Conservation (phyloP, 805 yeast species). For the Lipomyces lipofer region DNA sequence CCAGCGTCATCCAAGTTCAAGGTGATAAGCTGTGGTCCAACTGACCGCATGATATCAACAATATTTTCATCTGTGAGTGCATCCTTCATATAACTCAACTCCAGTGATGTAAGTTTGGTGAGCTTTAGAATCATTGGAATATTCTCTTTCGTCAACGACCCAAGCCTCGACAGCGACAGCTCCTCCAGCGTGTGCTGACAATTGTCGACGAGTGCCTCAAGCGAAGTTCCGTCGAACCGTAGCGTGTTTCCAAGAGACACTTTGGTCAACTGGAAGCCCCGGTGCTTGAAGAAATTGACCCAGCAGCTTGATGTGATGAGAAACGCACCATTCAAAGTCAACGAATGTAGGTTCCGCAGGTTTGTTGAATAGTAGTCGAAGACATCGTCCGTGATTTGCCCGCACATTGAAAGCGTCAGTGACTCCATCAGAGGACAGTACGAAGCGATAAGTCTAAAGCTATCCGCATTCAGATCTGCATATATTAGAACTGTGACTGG, state of each 20-base stretch:
- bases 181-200: slow-evolving; percentile 53
- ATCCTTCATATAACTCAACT: slow-evolving; percentile 65
- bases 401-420: slow-evolving; percentile 85
- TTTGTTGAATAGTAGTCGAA: slow-evolving; percentile 62
- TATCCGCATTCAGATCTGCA: slow-evolving; percentile 52
- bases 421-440: slow-evolving; percentile 71
- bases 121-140: slow-evolving; percentile 59
- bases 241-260: slow-evolving; percentile 81
- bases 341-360: slow-evolving; percentile 52
- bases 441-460: slow-evolving; percentile 69
- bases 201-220: slow-evolving; percentile 60
- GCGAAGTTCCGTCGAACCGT: slow-evolving; percentile 67
- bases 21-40: slow-evolving; percentile 59
- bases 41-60: slow-evolving; percentile 50
- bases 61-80: slow-evolving; percentile 44
- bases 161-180: slow-evolving; percentile 66
- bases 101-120: slow-evolving; percentile 48
- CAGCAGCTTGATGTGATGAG: slow-evolving; percentile 73
- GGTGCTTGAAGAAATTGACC: slow-evolving; percentile 67
- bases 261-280: slow-evolving; percentile 54
- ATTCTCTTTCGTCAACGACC: slow-evolving; percentile 65
- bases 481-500: neutral
- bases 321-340: slow-evolving; percentile 88
- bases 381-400: slow-evolving; percentile 79
- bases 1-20: slow-evolving; percentile 73